Base-by-base conservation (phyloP, 768 basidiomycete species). In the Lactarius akahatsu region DNA sequence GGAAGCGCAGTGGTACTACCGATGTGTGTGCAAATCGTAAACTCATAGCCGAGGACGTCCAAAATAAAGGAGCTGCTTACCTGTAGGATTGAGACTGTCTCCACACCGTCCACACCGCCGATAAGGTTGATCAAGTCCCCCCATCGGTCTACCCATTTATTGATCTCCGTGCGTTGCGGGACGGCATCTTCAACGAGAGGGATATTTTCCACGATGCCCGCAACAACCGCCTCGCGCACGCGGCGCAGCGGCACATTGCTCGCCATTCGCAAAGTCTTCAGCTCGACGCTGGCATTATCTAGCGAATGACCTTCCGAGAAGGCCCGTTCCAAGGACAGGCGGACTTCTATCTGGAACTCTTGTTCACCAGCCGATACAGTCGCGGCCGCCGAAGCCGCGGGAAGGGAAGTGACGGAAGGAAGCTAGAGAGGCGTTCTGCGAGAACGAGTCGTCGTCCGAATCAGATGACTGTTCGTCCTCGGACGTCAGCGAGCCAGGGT, bases 181-280 rank as follows among this genome's bases (percentile, higher is more conserved):
- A 75, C 76, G 0, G 82, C 79, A 38, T 84, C 84, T 2, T 84
- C 83, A 1, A 87, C 80, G 50, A 93, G 77, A 58, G 79, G 79
- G 56, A 95, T 88, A 66, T 84, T 83, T 66, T 87, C 86, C 63
- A 96, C 87, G 65, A 98, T 82, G 45, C 87, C 91, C n/a, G 83
- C 83, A 43, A 98, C 82, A n/a, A 98, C 92, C 18, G 90, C 91
- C 76, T 95, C 90, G 60, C 91, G 83, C 18, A 97, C 95, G 59
- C 87, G 82, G n/a, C 83, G 84, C 23, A 97, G 82, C 13, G 92
- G 85, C 32, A 98, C 96, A 72, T 98, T 98, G 72, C 90, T 92
- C 41, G 94, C 94, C 93, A 98, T 96, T 58, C 96, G 91, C 55
- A 99, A 84, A 54, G 96, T 97, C 79, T 96, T 94, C 66, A 98